Conservation (phyloP, 176 grass and related monocot genomes). For the Bolboschoenus planiculmis region DNA sequence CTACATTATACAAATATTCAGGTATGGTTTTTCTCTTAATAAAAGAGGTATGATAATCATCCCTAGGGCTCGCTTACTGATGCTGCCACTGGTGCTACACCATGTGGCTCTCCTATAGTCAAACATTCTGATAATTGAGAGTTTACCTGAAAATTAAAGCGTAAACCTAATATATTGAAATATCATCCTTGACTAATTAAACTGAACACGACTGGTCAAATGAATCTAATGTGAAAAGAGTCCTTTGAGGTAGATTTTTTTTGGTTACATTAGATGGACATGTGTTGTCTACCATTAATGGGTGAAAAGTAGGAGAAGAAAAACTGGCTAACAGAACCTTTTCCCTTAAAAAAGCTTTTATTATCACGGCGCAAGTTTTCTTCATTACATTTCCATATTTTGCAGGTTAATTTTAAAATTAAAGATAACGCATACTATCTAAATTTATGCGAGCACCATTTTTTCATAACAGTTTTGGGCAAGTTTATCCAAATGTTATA, state of each 20-base stretch:
- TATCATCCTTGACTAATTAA: background rate
- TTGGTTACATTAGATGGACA: background rate
- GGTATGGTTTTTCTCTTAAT: slow-evolving; percentile 33
- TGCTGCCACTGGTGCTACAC: slow-evolving; percentile 2
- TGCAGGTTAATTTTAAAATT: background rate
- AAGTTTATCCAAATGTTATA: background rate
- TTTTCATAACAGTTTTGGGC: background rate
- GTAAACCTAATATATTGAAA: background rate
- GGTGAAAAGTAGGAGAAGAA: background rate
- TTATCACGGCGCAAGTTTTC: background rate
- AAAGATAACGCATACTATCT: background rate
- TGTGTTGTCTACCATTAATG: background rate
- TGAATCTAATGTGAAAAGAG: background rate
- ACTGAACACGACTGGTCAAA: background rate
- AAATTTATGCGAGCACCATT: slow-evolving; percentile 4
- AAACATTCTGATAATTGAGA: background rate
- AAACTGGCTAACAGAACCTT: background rate
- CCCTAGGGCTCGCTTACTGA: background rate
- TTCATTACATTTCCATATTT: background rate
- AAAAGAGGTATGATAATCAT: background rate
- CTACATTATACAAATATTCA: slow-evolving; percentile 89
- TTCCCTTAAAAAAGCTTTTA: background rate
- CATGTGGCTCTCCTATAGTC: slow-evolving; percentile 4
- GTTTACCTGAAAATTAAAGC: background rate
- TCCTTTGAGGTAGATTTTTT: background rate